Evolutionary conservation across 2,329 filamentous ascomycete species (phyloP).

Genomic region (Alternaria sp.): DNA sequence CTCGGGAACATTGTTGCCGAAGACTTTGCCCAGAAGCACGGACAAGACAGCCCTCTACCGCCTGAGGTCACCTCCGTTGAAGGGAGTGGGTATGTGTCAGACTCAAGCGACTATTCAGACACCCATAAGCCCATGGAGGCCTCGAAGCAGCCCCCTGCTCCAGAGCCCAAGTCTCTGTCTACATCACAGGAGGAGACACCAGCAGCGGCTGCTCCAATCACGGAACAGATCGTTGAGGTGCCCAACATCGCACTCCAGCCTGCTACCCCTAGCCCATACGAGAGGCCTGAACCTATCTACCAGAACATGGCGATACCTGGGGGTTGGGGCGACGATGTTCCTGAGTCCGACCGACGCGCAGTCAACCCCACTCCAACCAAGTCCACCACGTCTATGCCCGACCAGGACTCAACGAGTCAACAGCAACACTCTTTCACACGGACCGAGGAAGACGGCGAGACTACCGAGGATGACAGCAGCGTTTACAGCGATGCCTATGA

Average conservation of each 20-base stretch:
- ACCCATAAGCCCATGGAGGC: slow-evolving; percentile 15
- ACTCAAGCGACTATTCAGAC: slow-evolving; percentile 51
- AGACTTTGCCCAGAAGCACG: slow-evolving; percentile 57
- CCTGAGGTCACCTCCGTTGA: slow-evolving; percentile 75
- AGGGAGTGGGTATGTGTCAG: slow-evolving; percentile 67
- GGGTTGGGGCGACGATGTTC: slow-evolving; percentile 41
- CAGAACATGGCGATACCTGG: slow-evolving; percentile 38
- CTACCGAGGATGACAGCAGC: slow-evolving; percentile 53
- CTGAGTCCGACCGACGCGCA: slow-evolving; percentile 4
- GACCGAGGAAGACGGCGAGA: slow-evolving; percentile 24
- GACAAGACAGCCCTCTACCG: slow-evolving; percentile 66
- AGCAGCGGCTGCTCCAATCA: slow-evolving; percentile 7
- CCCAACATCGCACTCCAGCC: slow-evolving; percentile 46
- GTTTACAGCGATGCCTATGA: slow-evolving; percentile 81
- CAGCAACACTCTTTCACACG: neutral
- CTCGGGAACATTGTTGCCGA: slow-evolving; percentile 63
- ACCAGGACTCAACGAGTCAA: slow-evolving; percentile 9
- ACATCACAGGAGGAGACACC: slow-evolving; percentile 20
- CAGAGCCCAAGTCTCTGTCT: slow-evolving; percentile 40
- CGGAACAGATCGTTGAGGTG: slow-evolving; percentile 27
- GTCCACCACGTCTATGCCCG: neutral
- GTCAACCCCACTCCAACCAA: neutral
- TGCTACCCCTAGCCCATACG: slow-evolving; percentile 40
- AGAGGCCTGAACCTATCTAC: slow-evolving; percentile 33
- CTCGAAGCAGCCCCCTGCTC: slow-evolving; percentile 17